A percentile compares a stretch with the other conserved stretches of the same genome.
Conservation (phyloP, 1,139 yeast species). For the Geotrichum klebahnii region DNA sequence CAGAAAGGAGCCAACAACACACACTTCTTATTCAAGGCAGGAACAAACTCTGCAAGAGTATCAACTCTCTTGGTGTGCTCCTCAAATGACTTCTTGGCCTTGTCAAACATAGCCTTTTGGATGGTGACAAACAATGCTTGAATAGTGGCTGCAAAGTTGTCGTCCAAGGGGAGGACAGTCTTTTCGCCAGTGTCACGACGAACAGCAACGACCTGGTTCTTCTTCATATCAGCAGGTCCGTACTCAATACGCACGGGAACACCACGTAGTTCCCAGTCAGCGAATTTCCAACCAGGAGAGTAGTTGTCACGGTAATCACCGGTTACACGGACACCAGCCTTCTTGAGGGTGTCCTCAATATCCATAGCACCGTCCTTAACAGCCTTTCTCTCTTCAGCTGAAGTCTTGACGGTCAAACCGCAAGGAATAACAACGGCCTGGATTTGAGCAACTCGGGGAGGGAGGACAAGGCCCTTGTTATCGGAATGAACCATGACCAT, state of each 20-base stretch:
- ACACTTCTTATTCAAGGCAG: slow-evolving; percentile 85
- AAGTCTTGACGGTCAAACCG: slow-evolving; percentile 84
- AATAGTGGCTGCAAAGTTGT: slow-evolving; percentile 55
- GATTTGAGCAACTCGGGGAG: slow-evolving; percentile 91
- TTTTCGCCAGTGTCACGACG: slow-evolving; percentile 89
- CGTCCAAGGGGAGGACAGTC: slow-evolving; percentile 58
- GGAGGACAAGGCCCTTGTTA: slow-evolving; percentile 95
- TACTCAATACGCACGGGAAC: slow-evolving; percentile 87
- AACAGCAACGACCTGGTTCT: slow-evolving; percentile 76
- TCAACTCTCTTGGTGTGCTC: slow-evolving; percentile 74
- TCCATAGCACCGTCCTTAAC: slow-evolving; percentile 67
- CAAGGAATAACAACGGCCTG: slow-evolving; percentile 94
- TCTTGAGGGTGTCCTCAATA: slow-evolving; percentile 55
- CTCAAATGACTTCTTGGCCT: slow-evolving; percentile 81
- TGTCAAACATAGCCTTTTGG: slow-evolving; percentile 67
- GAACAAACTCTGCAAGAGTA: slow-evolving; percentile 90
- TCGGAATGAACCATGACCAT: slow-evolving; percentile 99
- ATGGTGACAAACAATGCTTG: slow-evolving; percentile 75
- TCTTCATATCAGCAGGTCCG: slow-evolving; percentile 91
- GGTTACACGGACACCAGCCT: slow-evolving; percentile 57
- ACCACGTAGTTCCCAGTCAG: slow-evolving; percentile 97
- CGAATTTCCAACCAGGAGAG: slow-evolving; percentile 98
- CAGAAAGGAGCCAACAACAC: slow-evolving; percentile 96
- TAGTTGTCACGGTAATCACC: slow-evolving; percentile 92
- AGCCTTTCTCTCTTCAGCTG: slow-evolving; percentile 65